Evolutionary conservation across 2,329 filamentous ascomycete genomes (phyloP).

Genomic region (Talaromyces sp.): DNA sequence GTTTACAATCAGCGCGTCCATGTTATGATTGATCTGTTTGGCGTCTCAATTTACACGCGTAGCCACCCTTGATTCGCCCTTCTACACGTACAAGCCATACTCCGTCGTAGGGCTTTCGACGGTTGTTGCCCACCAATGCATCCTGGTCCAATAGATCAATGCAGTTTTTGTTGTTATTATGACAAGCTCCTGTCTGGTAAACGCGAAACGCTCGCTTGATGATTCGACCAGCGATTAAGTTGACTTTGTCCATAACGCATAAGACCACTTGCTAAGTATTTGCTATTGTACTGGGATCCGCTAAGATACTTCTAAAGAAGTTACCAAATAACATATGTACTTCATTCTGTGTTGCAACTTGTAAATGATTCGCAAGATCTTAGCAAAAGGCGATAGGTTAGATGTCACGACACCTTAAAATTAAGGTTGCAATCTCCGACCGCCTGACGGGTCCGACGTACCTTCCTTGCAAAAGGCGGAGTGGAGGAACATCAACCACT

Average conservation of each 20-base stretch:
- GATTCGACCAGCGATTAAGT: constrained; percentile 21
- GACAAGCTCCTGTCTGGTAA: constrained; percentile 17
- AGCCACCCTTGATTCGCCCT: constrained; percentile 10
- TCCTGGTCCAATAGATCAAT: not conserved
- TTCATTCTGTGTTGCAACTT: not conserved
- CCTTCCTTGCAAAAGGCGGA: not conserved
- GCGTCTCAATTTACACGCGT: constrained; percentile 7
- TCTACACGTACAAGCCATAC: not conserved
- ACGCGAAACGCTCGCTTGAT: constrained; percentile 21
- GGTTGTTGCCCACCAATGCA: not conserved
- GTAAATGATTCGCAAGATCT: not conserved
- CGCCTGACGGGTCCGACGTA: not conserved
- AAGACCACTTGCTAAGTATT: not conserved
- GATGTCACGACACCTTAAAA: not conserved
- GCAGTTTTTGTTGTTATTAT: constrained; percentile 12
- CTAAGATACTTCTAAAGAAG: too few relatives aligned
- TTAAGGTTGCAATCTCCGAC: constrained; percentile 6
- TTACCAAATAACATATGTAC: too few relatives aligned
- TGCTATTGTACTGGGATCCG: too few relatives aligned
- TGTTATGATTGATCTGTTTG: constrained; percentile 6
- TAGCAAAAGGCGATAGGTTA: not conserved
- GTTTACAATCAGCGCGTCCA: constrained; percentile 4
- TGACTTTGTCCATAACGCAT: not conserved
- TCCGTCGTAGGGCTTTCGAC: not conserved
- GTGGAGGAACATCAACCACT: constrained; percentile 2